phyloP scores from a whole-genome alignment of 1,139 yeast species.

The Tardiomyces depauwii region DNA sequence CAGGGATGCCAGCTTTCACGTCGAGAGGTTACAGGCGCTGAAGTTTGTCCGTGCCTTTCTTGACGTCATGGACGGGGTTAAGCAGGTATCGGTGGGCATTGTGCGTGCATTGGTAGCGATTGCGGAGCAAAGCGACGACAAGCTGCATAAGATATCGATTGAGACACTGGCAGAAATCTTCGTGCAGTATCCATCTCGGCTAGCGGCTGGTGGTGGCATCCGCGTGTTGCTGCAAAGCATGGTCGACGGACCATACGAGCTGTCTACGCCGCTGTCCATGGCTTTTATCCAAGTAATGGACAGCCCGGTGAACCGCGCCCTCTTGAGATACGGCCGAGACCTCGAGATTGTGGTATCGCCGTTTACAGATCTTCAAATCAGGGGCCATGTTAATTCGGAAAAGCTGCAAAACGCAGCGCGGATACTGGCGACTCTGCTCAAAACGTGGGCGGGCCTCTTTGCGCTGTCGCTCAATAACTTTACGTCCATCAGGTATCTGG shows the following conservation, averaged over 20 bases:
- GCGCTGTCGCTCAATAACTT: constrained; percentile 51
- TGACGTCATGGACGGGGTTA: constrained; percentile 44
- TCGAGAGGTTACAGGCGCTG: constrained; percentile 73
- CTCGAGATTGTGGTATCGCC: constrained; percentile 52
- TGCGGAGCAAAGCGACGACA: constrained; percentile 52
- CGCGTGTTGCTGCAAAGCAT: constrained; percentile 46
- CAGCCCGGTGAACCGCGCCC: constrained; percentile 42
- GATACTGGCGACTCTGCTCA: constrained; percentile 49
- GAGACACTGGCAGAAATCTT: constrained; percentile 68
- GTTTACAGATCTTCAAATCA: constrained; percentile 46
- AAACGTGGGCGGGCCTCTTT: constrained; percentile 69
- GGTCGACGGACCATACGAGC: constrained; percentile 50
- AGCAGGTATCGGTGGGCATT: constrained; percentile 51
- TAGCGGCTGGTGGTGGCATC: constrained; percentile 56
- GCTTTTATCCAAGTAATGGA: constrained; percentile 54
- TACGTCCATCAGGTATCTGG: constrained; percentile 44
- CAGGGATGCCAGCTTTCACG: constrained; percentile 37
- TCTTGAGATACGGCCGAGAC: constrained; percentile 52
- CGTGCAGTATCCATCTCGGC: constrained; percentile 46
- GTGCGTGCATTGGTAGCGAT: constrained; percentile 63
- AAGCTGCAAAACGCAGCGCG: constrained; percentile 53
- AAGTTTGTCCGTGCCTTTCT: constrained; percentile 56
- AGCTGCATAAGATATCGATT: constrained; percentile 41
- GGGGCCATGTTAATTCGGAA: constrained; percentile 37
- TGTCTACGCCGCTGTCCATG: constrained; percentile 44